phyloP scores from a whole-genome alignment of 352 stramenopile species.

The Globisporangium paddicum region DNA sequence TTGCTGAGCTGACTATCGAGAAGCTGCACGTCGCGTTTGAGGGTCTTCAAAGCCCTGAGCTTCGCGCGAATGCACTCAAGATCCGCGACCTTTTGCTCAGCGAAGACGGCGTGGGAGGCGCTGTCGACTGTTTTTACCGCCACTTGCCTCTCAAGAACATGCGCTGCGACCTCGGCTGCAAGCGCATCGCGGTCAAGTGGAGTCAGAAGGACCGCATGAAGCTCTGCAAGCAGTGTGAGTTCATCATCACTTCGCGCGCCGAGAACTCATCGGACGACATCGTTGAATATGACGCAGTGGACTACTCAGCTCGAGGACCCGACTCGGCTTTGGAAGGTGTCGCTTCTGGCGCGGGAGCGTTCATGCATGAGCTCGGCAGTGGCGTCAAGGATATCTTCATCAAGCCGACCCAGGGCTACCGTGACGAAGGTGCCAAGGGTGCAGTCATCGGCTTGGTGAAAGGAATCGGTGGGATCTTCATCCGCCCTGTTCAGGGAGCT shows the following conservation, averaged over 20 bases:
- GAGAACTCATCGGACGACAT: constrained; percentile 44
- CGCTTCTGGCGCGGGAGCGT: constrained; percentile 44
- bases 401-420: constrained; percentile 52
- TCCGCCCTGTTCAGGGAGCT: constrained; percentile 48
- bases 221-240: constrained; percentile 50
- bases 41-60: constrained; percentile 43
- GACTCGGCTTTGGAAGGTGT: constrained; percentile 44
- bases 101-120: constrained; percentile 82
- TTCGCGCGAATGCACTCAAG: constrained; percentile 48
- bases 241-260: constrained; percentile 31
- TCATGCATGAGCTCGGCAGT: constrained; percentile 60
- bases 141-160: constrained; percentile 82
- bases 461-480: constrained; percentile 45
- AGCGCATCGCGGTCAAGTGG: constrained; percentile 47
- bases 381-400: constrained; percentile 63
- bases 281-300: constrained; percentile 46
- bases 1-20: constrained; percentile 76
- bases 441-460: constrained; percentile 60
- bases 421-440: constrained; percentile 54
- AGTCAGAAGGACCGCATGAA: constrained; percentile 40
- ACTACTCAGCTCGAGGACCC: constrained; percentile 47
- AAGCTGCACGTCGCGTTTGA: constrained; percentile 77
- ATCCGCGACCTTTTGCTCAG: constrained; percentile 23
- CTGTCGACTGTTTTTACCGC: constrained; percentile 79
- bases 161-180: constrained; percentile 55